Evolutionary conservation across 1,284 basidiomycete species (phyloP).

Genomic region (Apiotrichum akiyoshidainum): DNA sequence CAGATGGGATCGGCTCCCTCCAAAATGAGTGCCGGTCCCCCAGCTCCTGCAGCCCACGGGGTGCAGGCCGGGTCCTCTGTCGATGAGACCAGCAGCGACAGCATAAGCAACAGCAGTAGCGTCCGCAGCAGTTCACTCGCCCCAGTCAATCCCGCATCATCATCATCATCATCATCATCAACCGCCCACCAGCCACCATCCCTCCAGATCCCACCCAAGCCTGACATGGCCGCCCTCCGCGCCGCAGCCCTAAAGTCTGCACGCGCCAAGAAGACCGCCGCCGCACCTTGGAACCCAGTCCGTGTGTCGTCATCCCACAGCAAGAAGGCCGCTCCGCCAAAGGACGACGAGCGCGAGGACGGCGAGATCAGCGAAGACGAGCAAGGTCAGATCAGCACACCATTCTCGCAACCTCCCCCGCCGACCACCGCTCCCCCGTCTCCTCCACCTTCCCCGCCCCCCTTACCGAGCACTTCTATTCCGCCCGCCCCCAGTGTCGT

Average conservation of each 20-base stretch:
- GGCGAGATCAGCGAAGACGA: conserved; percentile 19
- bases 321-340: neutral
- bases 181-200: neutral
- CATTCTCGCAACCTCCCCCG: neutral
- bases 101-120: neutral
- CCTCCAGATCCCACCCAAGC: neutral
- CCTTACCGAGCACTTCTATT: neutral
- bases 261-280: neutral
- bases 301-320: too few relatives aligned
- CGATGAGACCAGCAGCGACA: neutral
- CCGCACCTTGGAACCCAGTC: neutral
- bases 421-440: neutral
- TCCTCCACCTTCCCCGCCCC: neutral
- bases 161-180: neutral
- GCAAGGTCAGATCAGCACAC: neutral
- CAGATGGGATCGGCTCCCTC: conserved; percentile 20
- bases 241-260: conserved; percentile 14
- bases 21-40: conserved; percentile 22
- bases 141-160: neutral
- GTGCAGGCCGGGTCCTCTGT: neutral
- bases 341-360: conserved; percentile 12
- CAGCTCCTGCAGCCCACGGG: conserved; percentile 1
- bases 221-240: conserved; percentile 14
- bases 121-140: neutral
- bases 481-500: conserved; percentile 2